These are phyloP conservation scores for Chalciporus chontae DNA, from an alignment of 768 basidiomycete species.

Conservation along the genomic window DNA sequence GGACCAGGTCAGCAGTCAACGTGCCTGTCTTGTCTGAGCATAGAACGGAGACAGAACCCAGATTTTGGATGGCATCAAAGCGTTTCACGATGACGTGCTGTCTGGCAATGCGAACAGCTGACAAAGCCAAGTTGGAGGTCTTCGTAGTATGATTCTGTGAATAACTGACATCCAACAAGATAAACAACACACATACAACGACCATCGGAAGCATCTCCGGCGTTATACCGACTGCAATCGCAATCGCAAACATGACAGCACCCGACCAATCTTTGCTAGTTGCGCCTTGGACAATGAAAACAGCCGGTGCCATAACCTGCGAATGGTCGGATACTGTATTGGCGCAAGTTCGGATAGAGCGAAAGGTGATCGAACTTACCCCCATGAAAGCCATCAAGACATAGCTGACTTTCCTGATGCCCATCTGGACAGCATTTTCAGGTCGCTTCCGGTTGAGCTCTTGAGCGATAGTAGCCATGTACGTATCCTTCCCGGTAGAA, in stretches of 20 bases:
- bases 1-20: conserved; percentile 39
- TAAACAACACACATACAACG: conserved; percentile 19
- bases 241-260: conserved; percentile 31
- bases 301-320: conserved; percentile 30
- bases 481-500: conserved; percentile 31
- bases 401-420: conserved; percentile 34
- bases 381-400: conserved; percentile 30
- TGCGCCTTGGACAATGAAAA: conserved; percentile 30
- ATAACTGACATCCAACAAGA: background rate
- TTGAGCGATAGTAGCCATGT: conserved; percentile 34
- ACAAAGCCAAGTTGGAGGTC: conserved; percentile 57
- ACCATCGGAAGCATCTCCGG: conserved; percentile 35
- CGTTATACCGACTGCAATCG: conserved; percentile 30
- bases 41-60: conserved; percentile 50
- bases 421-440: conserved; percentile 32
- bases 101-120: conserved; percentile 50
- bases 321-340: background rate
- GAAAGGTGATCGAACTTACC: conserved; percentile 12
- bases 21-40: conserved; percentile 72
- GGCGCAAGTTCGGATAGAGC: background rate
- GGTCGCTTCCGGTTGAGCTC: conserved; percentile 31
- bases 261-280: conserved; percentile 31
- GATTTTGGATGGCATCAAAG: conserved; percentile 60
- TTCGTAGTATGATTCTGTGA: conserved; percentile 34
- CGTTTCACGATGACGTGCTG: conserved; percentile 61